Evolutionary conservation across 345 rosid species (phyloP).

Genomic region (Passiflora organensis): DNA sequence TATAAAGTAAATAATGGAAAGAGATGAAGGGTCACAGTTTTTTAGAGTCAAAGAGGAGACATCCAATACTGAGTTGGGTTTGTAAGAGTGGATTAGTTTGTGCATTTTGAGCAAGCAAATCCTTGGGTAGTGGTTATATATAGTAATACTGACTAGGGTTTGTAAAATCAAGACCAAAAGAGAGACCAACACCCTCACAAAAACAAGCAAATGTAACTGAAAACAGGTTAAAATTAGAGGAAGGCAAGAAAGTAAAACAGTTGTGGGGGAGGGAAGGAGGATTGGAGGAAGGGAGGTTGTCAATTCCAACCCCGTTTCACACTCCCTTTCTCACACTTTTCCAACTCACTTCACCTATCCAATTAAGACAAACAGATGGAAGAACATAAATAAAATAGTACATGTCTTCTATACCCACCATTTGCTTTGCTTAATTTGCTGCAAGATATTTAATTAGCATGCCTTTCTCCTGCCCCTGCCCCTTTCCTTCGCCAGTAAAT

Average conservation of each 20-base stretch:
- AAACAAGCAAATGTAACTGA: slow-evolving; percentile 35
- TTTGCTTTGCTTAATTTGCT: neutral
- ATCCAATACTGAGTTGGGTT: slow-evolving; percentile 33
- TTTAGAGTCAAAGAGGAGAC: slow-evolving; percentile 23
- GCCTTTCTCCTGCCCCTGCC: slow-evolving; percentile 1
- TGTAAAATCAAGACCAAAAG: neutral
- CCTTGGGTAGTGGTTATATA: slow-evolving; percentile 3
- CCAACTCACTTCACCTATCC: slow-evolving; percentile 44
- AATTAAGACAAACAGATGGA: too few relatives aligned
- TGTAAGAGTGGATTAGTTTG: slow-evolving; percentile 29
- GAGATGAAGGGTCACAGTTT: slow-evolving; percentile 14
- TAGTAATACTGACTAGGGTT: neutral
- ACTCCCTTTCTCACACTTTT: slow-evolving; percentile 71
- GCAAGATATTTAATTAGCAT: slow-evolving; percentile 1
- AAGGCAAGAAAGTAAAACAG: slow-evolving; percentile 11
- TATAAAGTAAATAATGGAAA: neutral
- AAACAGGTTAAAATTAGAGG: slow-evolving; percentile 41
- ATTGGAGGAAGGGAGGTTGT: slow-evolving; percentile 20
- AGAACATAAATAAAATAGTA: neutral
- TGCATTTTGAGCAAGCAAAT: neutral
- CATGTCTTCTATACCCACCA: neutral
- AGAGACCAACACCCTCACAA: neutral
- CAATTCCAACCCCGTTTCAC: slow-evolving; percentile 50
- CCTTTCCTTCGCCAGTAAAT: slow-evolving; percentile 15
- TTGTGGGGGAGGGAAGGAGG: slow-evolving; percentile 17